Percentiles rank a stretch among this genome's conserved stretches.
Evolutionary conservation across 805 yeast species (phyloP).

Genomic region (Saccharomycopsis selenospora): DNA sequence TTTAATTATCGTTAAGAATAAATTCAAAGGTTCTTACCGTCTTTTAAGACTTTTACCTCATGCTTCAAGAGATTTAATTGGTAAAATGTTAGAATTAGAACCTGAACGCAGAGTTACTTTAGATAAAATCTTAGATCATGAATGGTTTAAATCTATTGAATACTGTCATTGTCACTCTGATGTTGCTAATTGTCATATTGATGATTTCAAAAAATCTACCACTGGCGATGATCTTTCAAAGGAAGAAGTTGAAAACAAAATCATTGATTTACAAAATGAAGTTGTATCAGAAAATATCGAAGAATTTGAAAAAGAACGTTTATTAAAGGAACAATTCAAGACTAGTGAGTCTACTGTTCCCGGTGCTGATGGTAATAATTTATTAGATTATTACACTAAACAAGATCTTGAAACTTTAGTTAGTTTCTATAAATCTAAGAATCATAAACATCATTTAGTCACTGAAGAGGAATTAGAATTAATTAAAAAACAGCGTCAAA

Average conservation of each 20-base stretch:
- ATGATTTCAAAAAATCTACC: not conserved
- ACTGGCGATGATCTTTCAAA: conserved; percentile 7
- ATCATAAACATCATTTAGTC: conserved; percentile 60
- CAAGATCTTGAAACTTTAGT: conserved; percentile 18
- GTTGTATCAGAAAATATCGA: conserved; percentile 19
- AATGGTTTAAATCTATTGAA: conserved; percentile 52
- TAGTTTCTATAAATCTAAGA: conserved; percentile 24
- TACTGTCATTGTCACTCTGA: conserved; percentile 37
- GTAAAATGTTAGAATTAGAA: conserved; percentile 58
- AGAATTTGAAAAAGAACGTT: conserved; percentile 20
- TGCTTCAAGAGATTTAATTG: conserved; percentile 73
- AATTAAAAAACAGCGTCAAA: conserved; percentile 28
- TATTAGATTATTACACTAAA: conserved; percentile 16
- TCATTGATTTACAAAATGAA: conserved; percentile 18
- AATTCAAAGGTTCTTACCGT: conserved; percentile 68
- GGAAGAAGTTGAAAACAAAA: conserved; percentile 17
- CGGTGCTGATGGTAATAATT: conserved; percentile 4
- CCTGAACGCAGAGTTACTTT: conserved; percentile 51
- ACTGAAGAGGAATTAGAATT: conserved; percentile 55
- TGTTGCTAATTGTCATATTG: conserved; percentile 7
- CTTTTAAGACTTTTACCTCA: conserved; percentile 75
- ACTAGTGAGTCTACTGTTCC: conserved; percentile 16
- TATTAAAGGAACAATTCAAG: conserved; percentile 18
- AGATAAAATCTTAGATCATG: conserved; percentile 46
- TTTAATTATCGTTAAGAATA: conserved; percentile 31